Evolutionary conservation across 306 rosid species (phyloP).

Genomic region (Trichosanthes truncata): DNA sequence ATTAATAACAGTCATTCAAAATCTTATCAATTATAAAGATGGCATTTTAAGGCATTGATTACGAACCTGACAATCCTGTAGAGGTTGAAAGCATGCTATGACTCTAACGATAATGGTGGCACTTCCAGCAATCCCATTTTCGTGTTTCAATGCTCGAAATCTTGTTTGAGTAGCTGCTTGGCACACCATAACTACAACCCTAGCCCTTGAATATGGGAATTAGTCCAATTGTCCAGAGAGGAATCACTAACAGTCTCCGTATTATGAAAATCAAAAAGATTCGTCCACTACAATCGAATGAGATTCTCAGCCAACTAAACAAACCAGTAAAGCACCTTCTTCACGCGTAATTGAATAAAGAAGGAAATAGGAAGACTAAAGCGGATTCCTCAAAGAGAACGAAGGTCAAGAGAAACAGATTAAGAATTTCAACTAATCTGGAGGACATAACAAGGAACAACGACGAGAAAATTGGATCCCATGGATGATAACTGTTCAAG

Average conservation of each 20-base stretch:
- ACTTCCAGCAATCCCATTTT: conserved; percentile 77
- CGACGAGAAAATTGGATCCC: conserved; percentile 84
- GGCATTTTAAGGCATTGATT: neutral
- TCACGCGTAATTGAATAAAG: neutral
- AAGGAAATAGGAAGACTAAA: neutral
- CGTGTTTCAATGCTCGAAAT: conserved; percentile 98
- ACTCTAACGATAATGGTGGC: conserved; percentile 90
- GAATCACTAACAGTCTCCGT: conserved; percentile 11
- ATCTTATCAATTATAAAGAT: neutral
- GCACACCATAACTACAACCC: conserved; percentile 94
- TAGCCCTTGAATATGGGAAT: conserved; percentile 34
- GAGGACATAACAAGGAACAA: conserved; percentile 88
- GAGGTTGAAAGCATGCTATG: conserved; percentile 95
- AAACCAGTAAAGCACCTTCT: neutral
- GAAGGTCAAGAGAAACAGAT: neutral
- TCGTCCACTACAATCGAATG: neutral
- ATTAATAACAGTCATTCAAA: neutral
- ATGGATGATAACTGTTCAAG: conserved; percentile 26
- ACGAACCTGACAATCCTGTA: conserved; percentile 97
- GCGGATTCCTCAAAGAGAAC: neutral
- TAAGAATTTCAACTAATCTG: conserved; percentile 71
- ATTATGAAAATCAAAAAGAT: neutral
- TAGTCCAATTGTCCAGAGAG: conserved; percentile 28
- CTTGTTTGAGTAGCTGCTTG: conserved; percentile 99
- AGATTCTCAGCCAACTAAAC: neutral